phyloP scores from a whole-genome alignment of 805 yeast species.

The Sugiyamaella boreocaroliniensis region DNA sequence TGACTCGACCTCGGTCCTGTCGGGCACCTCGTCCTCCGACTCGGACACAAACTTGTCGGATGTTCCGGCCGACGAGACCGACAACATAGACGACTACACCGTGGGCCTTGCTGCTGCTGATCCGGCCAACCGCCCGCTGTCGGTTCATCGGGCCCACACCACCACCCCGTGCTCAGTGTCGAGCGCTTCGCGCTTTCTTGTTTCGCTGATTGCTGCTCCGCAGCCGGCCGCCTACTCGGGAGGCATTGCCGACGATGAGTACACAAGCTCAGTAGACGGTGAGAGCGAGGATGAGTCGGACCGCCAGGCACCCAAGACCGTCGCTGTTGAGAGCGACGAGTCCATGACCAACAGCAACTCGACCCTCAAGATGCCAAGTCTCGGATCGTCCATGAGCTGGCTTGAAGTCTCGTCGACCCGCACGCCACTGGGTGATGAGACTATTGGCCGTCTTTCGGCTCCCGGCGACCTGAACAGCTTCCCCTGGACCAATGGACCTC shows the following conservation, averaged over 20 bases:
- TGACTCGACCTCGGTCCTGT: slow-evolving; percentile 1
- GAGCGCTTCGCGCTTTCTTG: neutral
- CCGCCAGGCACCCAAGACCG: neutral
- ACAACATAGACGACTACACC: neutral
- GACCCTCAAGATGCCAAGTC: slow-evolving; percentile 9
- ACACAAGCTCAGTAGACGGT: neutral
- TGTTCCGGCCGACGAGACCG: neutral
- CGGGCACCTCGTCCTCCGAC: slow-evolving; percentile 3
- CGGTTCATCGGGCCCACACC: neutral
- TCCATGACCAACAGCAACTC: slow-evolving; percentile 7
- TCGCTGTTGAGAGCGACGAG: neutral
- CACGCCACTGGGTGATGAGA: neutral
- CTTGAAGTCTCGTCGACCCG: neutral
- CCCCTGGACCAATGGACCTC: neutral
- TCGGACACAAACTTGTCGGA: slow-evolving; percentile 1
- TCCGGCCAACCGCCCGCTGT: neutral
- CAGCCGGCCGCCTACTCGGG: neutral
- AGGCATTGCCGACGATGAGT: slow-evolving; percentile 1
- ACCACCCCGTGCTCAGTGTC: neutral
- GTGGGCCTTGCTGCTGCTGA: neutral
- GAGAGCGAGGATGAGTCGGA: neutral
- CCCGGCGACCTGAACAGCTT: neutral
- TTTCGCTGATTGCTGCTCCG: neutral
- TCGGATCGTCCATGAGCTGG: neutral
- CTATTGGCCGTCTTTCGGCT: neutral